Percentiles rank a stretch among this genome's conserved stretches.
These are phyloP conservation scores for Ustilago shanxiensis DNA, from an alignment of 1,284 basidiomycete genomes.

Conservation along the genomic window DNA sequence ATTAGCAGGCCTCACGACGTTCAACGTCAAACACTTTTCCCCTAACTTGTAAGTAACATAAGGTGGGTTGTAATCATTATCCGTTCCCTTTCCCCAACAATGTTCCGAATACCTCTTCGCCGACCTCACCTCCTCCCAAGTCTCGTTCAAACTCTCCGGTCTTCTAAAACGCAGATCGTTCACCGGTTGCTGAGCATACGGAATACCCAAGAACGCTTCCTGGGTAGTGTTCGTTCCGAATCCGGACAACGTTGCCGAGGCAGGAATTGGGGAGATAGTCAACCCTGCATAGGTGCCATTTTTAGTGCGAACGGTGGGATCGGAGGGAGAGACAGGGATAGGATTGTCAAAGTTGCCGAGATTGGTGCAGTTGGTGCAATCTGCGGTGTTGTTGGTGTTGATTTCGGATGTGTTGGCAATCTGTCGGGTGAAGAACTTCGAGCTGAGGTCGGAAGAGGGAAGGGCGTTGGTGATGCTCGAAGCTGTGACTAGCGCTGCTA, in stretches of 20 bases:
- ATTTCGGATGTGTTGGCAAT: conserved; percentile 7
- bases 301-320: conserved; percentile 22
- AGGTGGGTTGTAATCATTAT: conserved; percentile 34
- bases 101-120: conserved; percentile 40
- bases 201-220: conserved; percentile 47
- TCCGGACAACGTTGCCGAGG: conserved; percentile 19
- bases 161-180: conserved; percentile 19
- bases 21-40: conserved; percentile 45
- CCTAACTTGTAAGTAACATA: conserved; percentile 47
- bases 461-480: neutral
- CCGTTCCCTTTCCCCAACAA: conserved; percentile 30
- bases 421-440: neutral
- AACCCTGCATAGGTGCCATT: conserved; percentile 47
- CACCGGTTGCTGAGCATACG: conserved; percentile 34
- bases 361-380: conserved; percentile 45
- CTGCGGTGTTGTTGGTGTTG: conserved; percentile 36
- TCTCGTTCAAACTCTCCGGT: conserved; percentile 18
- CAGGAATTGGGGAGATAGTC: conserved; percentile 23
- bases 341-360: conserved; percentile 42
- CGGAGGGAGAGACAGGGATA: conserved; percentile 19
- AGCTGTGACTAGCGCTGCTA: neutral
- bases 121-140: conserved; percentile 16
- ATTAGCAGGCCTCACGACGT: conserved; percentile 34
- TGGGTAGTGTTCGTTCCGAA: conserved; percentile 31
- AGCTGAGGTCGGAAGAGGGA: neutral